Conservation (phyloP, 2,329 filamentous ascomycete genomes). For the Polychaeton citri region DNA sequence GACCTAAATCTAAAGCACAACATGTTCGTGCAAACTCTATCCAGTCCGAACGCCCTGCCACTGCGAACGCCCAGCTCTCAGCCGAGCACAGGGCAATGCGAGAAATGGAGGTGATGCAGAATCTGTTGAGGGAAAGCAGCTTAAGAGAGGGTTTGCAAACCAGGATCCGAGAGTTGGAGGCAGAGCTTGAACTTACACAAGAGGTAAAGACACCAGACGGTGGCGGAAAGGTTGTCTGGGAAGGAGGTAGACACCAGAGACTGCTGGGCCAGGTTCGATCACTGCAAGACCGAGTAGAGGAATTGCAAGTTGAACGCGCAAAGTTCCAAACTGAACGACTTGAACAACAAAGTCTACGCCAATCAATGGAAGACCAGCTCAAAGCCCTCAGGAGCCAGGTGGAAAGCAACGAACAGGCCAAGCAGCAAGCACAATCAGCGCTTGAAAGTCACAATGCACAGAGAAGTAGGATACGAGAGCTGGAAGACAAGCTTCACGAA, state of each 20-base stretch:
- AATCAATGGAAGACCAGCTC: too few relatives aligned
- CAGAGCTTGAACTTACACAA: slow-evolving; percentile 11
- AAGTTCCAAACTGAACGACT: too few relatives aligned
- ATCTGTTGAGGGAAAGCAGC: slow-evolving; percentile 14
- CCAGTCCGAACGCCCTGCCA: background rate
- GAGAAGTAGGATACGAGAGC: too few relatives aligned
- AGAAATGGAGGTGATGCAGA: slow-evolving; percentile 17
- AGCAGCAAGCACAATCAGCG: too few relatives aligned
- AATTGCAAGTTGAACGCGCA: too few relatives aligned
- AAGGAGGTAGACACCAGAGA: background rate
- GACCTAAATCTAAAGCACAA: background rate
- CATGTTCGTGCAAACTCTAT: background rate
- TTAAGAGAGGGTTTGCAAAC: slow-evolving; percentile 11
- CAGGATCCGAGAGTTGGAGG: slow-evolving; percentile 13
- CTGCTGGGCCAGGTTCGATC: slow-evolving; percentile 1
- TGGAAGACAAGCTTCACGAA: too few relatives aligned
- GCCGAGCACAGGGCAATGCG: slow-evolving; percentile 3
- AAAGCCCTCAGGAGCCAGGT: too few relatives aligned
- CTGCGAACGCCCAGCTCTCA: background rate
- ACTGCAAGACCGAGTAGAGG: slow-evolving; percentile 5
- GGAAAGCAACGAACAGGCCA: too few relatives aligned
- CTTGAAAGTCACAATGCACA: too few relatives aligned
- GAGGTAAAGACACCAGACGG: slow-evolving; percentile 1
- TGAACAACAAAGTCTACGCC: too few relatives aligned
- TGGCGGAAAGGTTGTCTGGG: background rate